Conservation (phyloP, 768 basidiomycete species). For the Auricularia sp. region DNA sequence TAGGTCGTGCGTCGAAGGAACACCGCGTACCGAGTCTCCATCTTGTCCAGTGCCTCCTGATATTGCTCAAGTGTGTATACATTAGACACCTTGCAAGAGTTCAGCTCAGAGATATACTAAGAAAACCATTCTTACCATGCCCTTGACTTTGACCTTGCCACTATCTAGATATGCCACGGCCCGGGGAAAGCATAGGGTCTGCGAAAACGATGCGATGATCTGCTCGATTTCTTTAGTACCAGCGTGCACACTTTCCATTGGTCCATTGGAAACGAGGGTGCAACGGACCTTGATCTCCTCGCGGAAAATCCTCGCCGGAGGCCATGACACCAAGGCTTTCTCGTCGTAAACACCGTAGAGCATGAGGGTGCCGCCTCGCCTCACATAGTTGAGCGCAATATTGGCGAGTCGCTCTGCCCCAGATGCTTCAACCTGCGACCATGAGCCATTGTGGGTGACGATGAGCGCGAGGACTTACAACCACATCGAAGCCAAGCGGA, state of each 20-base stretch:
- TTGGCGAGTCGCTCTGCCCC: constrained; percentile 84
- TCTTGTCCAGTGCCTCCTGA: constrained; percentile 55
- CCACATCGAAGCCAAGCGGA: constrained; percentile 86
- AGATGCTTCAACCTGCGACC: constrained; percentile 46
- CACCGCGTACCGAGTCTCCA: constrained; percentile 46
- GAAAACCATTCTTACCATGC: constrained; percentile 43
- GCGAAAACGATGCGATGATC: constrained; percentile 89
- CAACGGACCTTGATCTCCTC: constrained; percentile 55
- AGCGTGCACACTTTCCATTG: not conserved
- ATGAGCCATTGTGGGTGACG: constrained; percentile 2
- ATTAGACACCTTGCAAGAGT: constrained; percentile 45
- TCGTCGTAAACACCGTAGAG: constrained; percentile 88
- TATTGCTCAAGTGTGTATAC: constrained; percentile 49
- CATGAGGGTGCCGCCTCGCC: constrained; percentile 76
- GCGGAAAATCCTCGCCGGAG: constrained; percentile 69
- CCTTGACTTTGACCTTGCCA: constrained; percentile 71
- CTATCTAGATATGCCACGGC: constrained; percentile 83
- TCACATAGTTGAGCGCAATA: constrained; percentile 81
- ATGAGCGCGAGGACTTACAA: constrained; percentile 24
- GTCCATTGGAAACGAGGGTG: not conserved
- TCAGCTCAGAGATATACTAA: constrained; percentile 3
- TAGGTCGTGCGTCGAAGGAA: not conserved
- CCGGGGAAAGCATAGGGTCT: constrained; percentile 82
- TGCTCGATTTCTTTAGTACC: constrained; percentile 17
- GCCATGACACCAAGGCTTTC: constrained; percentile 76